These are phyloP conservation scores for Elsinoe ampelina DNA, from an alignment of 2,329 filamentous ascomycete genomes.

Conservation along the genomic window DNA sequence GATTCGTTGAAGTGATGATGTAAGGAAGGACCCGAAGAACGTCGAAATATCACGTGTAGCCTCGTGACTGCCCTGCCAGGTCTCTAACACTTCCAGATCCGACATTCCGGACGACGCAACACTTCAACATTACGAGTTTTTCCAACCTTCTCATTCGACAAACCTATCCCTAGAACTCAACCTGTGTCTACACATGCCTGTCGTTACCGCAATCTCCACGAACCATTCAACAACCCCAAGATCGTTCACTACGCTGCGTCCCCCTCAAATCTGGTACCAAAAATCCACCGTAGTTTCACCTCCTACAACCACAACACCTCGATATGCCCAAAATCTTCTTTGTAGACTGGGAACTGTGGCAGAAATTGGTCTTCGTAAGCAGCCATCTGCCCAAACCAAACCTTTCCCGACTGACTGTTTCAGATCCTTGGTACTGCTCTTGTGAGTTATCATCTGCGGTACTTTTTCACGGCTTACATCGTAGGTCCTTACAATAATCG, in stretches of 20 bases:
- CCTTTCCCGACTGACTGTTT: slow-evolving; percentile 14
- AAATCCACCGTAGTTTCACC: no score
- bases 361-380: slow-evolving; percentile 83
- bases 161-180: neutral
- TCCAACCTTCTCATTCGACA: neutral
- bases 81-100: neutral
- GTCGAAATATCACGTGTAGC: no score
- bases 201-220: neutral
- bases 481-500: slow-evolving; percentile 54
- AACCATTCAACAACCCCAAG: neutral
- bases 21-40: no score
- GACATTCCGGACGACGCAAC: neutral
- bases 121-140: neutral
- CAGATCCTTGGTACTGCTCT: slow-evolving; percentile 68
- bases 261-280: no score
- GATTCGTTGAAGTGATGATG: no score
- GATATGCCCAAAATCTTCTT: slow-evolving; percentile 31
- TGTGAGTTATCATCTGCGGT: slow-evolving; percentile 29
- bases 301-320: neutral
- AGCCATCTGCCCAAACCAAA: neutral
- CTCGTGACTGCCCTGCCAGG: neutral
- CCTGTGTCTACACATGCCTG: slow-evolving; percentile 2
- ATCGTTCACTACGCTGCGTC: neutral
- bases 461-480: slow-evolving; percentile 1
- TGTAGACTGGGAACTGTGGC: slow-evolving; percentile 64